phyloP scores from a whole-genome alignment of 192 early-diverging fungal genomes.

The Coemansia sp. region DNA sequence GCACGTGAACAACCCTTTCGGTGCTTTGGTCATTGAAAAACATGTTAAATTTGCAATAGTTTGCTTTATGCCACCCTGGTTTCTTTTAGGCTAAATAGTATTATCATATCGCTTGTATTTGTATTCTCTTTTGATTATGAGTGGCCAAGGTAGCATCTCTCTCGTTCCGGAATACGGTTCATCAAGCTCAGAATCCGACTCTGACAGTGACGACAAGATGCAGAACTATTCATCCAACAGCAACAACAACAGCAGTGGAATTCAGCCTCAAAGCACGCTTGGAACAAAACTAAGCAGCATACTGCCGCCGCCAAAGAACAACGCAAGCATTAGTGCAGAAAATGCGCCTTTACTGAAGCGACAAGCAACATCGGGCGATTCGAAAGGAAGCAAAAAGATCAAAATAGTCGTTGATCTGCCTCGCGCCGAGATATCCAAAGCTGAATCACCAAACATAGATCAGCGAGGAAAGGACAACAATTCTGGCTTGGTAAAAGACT shows the following conservation, averaged over 20 bases:
- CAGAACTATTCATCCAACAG: background rate
- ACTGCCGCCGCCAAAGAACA: constrained; percentile 29
- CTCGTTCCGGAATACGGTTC: constrained; percentile 41
- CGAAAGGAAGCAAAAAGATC: constrained; percentile 13
- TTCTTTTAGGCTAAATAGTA: too few species aligned
- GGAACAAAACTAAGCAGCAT: constrained; percentile 35
- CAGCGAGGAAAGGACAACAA: background rate
- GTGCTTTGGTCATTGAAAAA: background rate
- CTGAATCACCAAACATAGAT: background rate
- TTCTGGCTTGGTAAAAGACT: background rate
- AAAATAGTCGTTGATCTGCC: constrained; percentile 37
- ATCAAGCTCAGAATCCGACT: constrained; percentile 33
- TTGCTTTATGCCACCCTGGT: too few species aligned
- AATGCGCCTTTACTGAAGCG: background rate
- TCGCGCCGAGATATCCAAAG: background rate
- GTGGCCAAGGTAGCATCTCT: constrained; percentile 13
- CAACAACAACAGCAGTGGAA: background rate
- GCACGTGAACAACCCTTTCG: constrained; percentile 4
- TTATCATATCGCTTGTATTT: constrained; percentile 2
- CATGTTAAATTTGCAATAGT: background rate
- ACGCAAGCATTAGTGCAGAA: background rate
- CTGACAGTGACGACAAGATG: background rate
- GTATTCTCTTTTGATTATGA: constrained; percentile 9
- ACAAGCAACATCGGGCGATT: background rate
- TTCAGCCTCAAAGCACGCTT: constrained; percentile 1